Evolutionary conservation across 768 basidiomycete genomes (phyloP).

Genomic region (Thelephora ganbajun): DNA sequence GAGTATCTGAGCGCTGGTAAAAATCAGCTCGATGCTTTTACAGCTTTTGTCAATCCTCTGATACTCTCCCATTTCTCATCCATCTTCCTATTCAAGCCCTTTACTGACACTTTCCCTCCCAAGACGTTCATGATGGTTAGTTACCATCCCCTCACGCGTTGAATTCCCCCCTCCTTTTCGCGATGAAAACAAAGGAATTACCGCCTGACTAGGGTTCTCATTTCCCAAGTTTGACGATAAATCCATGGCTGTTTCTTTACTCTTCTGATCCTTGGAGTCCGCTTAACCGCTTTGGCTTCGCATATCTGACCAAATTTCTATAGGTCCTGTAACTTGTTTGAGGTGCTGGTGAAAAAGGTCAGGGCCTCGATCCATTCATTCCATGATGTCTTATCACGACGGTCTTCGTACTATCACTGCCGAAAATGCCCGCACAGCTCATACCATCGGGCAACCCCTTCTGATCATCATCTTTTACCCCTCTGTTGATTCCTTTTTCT

Average conservation of each 20-base stretch:
- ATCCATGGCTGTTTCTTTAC: constrained; percentile 70
- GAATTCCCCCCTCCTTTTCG: constrained; percentile 9
- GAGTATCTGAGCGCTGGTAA: constrained; percentile 69
- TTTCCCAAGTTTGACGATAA: constrained; percentile 52
- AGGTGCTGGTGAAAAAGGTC: constrained; percentile 14
- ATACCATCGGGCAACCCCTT: constrained; percentile 64
- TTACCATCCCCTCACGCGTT: constrained; percentile 19
- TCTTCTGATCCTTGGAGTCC: constrained; percentile 30
- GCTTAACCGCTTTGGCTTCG: too few relatives aligned
- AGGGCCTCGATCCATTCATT: constrained; percentile 15
- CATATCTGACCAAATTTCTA: too few relatives aligned
- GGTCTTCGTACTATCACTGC: constrained; percentile 78
- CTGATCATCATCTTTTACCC: constrained; percentile 30
- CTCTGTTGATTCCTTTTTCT: constrained; percentile 1
- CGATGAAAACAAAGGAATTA: constrained; percentile 73
- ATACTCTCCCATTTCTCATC: constrained; percentile 14
- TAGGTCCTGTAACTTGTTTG: too few relatives aligned
- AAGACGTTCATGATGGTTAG: neutral
- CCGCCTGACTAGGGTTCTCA: constrained; percentile 51
- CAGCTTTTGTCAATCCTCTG: constrained; percentile 53
- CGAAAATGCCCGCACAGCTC: constrained; percentile 95
- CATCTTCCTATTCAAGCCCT: neutral
- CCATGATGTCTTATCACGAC: constrained; percentile 78
- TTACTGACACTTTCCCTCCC: neutral
- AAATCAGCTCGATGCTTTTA: constrained; percentile 51